Conservation (phyloP, 2,329 filamentous ascomycete species). For the Colletotrichum zoysiae region DNA sequence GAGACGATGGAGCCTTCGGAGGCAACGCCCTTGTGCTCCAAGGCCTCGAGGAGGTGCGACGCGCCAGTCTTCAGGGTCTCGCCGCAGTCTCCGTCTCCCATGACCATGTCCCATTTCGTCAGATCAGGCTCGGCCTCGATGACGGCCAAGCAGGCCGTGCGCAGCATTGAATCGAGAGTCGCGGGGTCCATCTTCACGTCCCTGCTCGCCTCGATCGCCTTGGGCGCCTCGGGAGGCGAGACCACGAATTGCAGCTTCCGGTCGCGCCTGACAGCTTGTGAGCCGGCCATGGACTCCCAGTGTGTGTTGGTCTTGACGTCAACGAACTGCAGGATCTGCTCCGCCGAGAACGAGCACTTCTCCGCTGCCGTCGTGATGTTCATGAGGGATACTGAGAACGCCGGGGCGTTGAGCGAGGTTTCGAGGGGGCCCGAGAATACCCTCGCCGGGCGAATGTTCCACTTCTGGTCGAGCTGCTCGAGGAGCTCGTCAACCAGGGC, state of each 20-base stretch:
- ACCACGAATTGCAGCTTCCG: conserved; percentile 60
- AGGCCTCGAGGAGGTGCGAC: conserved; percentile 59
- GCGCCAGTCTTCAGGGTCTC: conserved; percentile 70
- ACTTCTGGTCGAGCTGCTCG: conserved; percentile 60
- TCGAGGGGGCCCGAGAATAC: conserved; percentile 74
- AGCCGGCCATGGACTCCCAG: conserved; percentile 66
- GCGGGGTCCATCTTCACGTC: conserved; percentile 65
- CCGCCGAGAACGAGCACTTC: conserved; percentile 59
- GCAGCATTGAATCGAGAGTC: conserved; percentile 67
- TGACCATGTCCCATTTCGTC: conserved; percentile 72
- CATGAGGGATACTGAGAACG: conserved; percentile 76
- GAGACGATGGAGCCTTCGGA: conserved; percentile 59
- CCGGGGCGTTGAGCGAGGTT: conserved; percentile 79
- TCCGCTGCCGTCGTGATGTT: conserved; percentile 65
- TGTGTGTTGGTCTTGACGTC: conserved; percentile 71
- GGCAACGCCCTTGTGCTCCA: conserved; percentile 55
- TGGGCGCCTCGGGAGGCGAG: conserved; percentile 51
- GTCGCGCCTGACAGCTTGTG: conserved; percentile 53
- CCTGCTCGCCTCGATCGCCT: conserved; percentile 53
- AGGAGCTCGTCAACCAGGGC: conserved; percentile 67
- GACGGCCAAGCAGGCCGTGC: conserved; percentile 63
- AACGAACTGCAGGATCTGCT: conserved; percentile 72
- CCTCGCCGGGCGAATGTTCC: conserved; percentile 64
- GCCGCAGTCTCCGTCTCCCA: conserved; percentile 76
- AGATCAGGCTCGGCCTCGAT: conserved; percentile 72